phyloP scores from a whole-genome alignment of 805 yeast genomes.

The Metschnikowia kunwiensis region DNA sequence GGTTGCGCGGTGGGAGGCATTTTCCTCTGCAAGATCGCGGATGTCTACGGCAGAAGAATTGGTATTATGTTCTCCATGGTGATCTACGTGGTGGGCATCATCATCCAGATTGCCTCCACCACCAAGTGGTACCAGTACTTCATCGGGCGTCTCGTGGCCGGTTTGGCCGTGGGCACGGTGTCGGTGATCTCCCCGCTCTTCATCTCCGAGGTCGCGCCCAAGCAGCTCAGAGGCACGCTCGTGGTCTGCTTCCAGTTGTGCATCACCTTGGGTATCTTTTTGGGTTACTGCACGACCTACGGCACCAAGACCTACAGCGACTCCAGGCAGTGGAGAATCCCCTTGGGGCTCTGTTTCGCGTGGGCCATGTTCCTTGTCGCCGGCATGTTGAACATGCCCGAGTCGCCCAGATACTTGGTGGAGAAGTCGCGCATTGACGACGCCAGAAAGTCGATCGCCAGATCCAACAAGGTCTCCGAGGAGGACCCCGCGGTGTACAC shows the following conservation, averaged over 20 bases:
- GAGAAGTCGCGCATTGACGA: conserved; percentile 48
- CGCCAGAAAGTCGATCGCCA: conserved; percentile 54
- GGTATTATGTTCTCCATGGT: conserved; percentile 53
- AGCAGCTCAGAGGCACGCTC: conserved; percentile 65
- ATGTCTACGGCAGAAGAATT: conserved; percentile 55
- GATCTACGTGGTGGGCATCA: conserved; percentile 58
- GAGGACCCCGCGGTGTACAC: conserved; percentile 54
- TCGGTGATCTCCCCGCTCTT: conserved; percentile 66
- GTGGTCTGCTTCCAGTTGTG: conserved; percentile 68
- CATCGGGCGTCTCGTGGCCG: conserved; percentile 62
- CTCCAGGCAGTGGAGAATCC: conserved; percentile 66
- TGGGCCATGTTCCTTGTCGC: conserved; percentile 47
- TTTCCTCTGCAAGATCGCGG: conserved; percentile 54
- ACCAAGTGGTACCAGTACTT: conserved; percentile 55
- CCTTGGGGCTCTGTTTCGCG: conserved; percentile 48
- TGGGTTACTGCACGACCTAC: conserved; percentile 65
- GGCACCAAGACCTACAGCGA: conserved; percentile 54
- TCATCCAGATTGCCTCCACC: conserved; percentile 58
- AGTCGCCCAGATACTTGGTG: conserved; percentile 63
- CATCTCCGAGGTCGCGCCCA: conserved; percentile 69
- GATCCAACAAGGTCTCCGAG: conserved; percentile 50
- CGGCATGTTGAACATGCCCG: conserved; percentile 62
- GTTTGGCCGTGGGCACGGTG: conserved; percentile 69
- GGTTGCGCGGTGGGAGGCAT: conserved; percentile 77
- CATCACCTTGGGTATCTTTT: conserved; percentile 67